A percentile compares a stretch with the other conserved stretches of the same genome.
Conservation (phyloP, 106 monocot genomes). For the Allium fistulosum region DNA sequence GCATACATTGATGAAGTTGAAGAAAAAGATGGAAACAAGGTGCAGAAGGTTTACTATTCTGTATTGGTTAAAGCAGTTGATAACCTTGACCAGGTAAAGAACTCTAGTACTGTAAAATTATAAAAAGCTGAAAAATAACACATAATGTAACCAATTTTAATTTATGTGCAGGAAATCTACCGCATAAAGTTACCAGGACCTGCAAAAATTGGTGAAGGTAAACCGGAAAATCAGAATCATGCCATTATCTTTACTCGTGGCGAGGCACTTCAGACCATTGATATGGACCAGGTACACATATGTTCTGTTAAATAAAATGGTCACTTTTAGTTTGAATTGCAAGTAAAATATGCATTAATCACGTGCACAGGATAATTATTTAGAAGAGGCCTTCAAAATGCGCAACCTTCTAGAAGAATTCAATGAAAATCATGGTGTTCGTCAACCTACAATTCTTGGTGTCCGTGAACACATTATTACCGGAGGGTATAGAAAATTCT, state of each 20-base stretch:
- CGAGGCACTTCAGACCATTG: conserved; percentile 91
- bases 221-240: conserved; percentile 91
- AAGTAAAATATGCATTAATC: neutral
- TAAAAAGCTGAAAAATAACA: no score
- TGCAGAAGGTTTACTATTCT: conserved; percentile 54
- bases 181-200: conserved; percentile 65
- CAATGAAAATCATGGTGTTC: conserved; percentile 42
- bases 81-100: conserved; percentile 55
- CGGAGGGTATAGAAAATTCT: conserved; percentile 47
- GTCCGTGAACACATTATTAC: conserved; percentile 86
- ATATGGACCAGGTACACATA: conserved; percentile 78
- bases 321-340: neutral
- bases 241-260: conserved; percentile 89
- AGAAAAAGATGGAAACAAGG: conserved; percentile 68
- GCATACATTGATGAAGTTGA: conserved; percentile 81
- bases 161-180: conserved; percentile 57
- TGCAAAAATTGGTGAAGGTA: conserved; percentile 81
- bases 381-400: conserved; percentile 95
- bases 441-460: conserved; percentile 81
- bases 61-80: conserved; percentile 81
- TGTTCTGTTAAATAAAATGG: neutral
- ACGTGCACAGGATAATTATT: conserved; percentile 60
- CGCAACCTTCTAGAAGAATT: conserved; percentile 87
- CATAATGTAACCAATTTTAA: neutral
- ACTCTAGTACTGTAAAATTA: conserved; percentile 4